These are phyloP conservation scores for Populus nigra DNA, from an alignment of 345 rosid species.

Conservation along the genomic window DNA sequence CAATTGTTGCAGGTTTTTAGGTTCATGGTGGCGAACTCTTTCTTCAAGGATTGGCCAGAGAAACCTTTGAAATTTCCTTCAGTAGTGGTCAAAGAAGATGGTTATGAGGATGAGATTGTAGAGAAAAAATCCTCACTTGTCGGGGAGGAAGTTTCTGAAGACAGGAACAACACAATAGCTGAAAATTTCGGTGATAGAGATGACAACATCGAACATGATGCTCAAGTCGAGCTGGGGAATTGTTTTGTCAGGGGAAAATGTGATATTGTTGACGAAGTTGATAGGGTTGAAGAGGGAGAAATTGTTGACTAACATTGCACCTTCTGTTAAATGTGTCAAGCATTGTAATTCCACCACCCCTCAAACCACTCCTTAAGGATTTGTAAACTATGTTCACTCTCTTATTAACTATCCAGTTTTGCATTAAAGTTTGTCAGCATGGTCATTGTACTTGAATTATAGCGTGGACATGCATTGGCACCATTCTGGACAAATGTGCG, in stretches of 20 bases:
- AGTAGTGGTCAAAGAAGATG: conserved; percentile 53
- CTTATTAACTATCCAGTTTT: background rate
- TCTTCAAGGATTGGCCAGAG: conserved; percentile 62
- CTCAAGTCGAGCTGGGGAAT: conserved; percentile 6
- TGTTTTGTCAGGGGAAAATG: conserved; percentile 2
- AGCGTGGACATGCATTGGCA: too few relatives aligned
- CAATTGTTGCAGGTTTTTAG: conserved; percentile 65
- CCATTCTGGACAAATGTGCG: too few relatives aligned
- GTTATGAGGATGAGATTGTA: conserved; percentile 23
- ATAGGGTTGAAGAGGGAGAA: conserved; percentile 50
- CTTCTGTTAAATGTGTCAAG: background rate
- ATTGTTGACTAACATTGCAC: conserved; percentile 41
- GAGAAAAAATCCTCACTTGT: conserved; percentile 24
- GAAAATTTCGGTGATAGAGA: conserved; percentile 2
- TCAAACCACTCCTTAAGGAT: background rate
- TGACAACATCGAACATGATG: background rate
- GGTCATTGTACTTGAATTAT: too few relatives aligned
- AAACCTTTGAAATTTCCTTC: conserved; percentile 56
- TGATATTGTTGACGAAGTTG: background rate
- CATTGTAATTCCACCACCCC: background rate
- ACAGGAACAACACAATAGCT: background rate
- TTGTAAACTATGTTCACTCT: background rate
- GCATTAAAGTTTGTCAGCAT: background rate
- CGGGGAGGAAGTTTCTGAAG: conserved; percentile 21
- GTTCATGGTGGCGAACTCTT: conserved; percentile 69